Evolutionary conservation across 2,329 filamentous ascomycete species (phyloP).

Genomic region (Teratosphaeria destructans): DNA sequence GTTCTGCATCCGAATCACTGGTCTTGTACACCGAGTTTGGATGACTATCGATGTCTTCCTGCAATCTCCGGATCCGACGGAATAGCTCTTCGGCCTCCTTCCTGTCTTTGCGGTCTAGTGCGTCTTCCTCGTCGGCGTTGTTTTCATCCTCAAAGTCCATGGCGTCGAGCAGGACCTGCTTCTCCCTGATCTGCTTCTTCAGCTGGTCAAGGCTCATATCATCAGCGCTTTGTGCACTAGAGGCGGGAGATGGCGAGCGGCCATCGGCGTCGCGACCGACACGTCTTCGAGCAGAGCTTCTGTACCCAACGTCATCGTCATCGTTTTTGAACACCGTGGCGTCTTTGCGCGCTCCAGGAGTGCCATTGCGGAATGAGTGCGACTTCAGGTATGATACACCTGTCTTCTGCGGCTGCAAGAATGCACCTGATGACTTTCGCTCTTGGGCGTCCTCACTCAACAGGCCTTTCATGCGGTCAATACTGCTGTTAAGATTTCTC

Average conservation of each 20-base stretch:
- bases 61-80: slow-evolving; percentile 77
- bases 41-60: slow-evolving; percentile 89
- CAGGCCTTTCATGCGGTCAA: slow-evolving; percentile 84
- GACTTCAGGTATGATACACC: slow-evolving; percentile 97
- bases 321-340: slow-evolving; percentile 96
- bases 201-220: slow-evolving; percentile 80
- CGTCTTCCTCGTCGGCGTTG: slow-evolving; percentile 79
- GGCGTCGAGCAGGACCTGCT: slow-evolving; percentile 86
- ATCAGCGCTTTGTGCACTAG: slow-evolving; percentile 58
- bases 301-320: slow-evolving; percentile 74
- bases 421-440: slow-evolving; percentile 79
- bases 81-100: slow-evolving; percentile 91
- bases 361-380: slow-evolving; percentile 68
- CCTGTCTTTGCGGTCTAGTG: slow-evolving; percentile 78
- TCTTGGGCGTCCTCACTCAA: slow-evolving; percentile 81
- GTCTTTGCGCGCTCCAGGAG: slow-evolving; percentile 60
- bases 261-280: slow-evolving; percentile 50
- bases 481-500: slow-evolving; percentile 82
- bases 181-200: slow-evolving; percentile 85
- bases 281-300: slow-evolving; percentile 83
- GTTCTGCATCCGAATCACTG: slow-evolving; percentile 78
- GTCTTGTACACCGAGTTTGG: slow-evolving; percentile 63
- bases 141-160: slow-evolving; percentile 95
- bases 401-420: slow-evolving; percentile 85
- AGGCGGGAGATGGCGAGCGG: slow-evolving; percentile 66